phyloP scores from a whole-genome alignment of 768 basidiomycete species.

The Xerocomellus dryophilus region DNA sequence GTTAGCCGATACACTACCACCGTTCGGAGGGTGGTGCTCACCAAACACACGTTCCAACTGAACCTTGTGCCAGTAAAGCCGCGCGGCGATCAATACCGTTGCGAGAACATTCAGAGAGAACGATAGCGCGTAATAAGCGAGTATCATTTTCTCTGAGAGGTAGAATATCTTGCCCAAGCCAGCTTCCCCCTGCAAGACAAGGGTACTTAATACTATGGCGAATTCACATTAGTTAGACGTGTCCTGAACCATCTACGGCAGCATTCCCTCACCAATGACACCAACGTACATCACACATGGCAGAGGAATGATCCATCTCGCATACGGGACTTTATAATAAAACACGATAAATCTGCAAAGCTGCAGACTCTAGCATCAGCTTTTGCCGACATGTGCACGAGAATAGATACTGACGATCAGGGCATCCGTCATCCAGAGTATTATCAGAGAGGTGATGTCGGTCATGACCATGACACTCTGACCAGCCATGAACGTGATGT shows the following conservation, averaged over 20 bases:
- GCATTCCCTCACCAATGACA: conserved; percentile 20
- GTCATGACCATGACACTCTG: conserved; percentile 24
- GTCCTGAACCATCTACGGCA: not conserved
- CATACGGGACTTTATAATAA: conserved; percentile 20
- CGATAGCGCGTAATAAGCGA: conserved; percentile 24
- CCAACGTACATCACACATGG: conserved; percentile 24
- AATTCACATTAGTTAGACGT: not conserved
- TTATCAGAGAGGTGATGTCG: conserved; percentile 23
- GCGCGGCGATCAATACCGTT: conserved; percentile 21
- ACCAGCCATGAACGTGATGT: conserved; percentile 22
- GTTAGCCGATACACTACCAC: not conserved
- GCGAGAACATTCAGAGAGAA: conserved; percentile 24
- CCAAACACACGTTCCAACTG: conserved; percentile 25
- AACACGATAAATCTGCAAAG: conserved; percentile 26
- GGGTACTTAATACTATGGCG: conserved; percentile 19
- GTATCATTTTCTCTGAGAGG: conserved; percentile 21
- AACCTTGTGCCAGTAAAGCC: conserved; percentile 26
- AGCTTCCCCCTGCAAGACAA: conserved; percentile 20
- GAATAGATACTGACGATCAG: conserved; percentile 22
- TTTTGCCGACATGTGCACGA: not conserved
- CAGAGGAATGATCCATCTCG: conserved; percentile 26
- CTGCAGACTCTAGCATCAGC: conserved; percentile 7
- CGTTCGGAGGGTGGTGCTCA: conserved; percentile 7
- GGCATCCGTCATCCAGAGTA: conserved; percentile 32
- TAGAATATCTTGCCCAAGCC: conserved; percentile 17